These are phyloP conservation scores for Termitomyces sp. DNA, from an alignment of 768 basidiomycete genomes.

Conservation along the genomic window DNA sequence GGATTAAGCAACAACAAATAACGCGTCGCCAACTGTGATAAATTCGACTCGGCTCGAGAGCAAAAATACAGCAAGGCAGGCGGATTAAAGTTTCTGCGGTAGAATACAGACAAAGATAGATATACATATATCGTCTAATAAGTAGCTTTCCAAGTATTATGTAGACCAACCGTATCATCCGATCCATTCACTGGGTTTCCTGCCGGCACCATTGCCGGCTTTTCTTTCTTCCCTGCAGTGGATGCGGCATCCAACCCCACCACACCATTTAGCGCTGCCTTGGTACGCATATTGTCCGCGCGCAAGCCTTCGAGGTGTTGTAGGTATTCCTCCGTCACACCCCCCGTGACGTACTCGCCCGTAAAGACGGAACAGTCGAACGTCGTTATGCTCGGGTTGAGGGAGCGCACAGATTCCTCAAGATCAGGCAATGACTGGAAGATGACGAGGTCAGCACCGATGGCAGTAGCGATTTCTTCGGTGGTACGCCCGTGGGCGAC, in stretches of 20 bases:
- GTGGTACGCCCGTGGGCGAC: constrained; percentile 79
- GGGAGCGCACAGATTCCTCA: constrained; percentile 76
- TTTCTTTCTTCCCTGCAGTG: constrained; percentile 13
- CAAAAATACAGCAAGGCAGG: background rate
- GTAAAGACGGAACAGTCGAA: constrained; percentile 99
- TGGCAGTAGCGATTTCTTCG: constrained; percentile 68
- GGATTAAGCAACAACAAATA: background rate
- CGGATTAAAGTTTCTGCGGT: constrained; percentile 1
- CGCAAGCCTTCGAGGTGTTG: constrained; percentile 68
- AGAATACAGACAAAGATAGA: constrained; percentile 10
- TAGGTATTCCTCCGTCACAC: constrained; percentile 83
- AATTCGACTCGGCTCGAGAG: too few species aligned
- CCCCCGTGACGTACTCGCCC: constrained; percentile 94
- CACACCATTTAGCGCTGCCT: constrained; percentile 29
- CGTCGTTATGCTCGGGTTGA: constrained; percentile 69
- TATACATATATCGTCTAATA: constrained; percentile 12
- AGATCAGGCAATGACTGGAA: constrained; percentile 93
- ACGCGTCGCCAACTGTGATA: background rate
- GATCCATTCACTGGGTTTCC: constrained; percentile 53
- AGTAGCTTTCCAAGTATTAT: constrained; percentile 60
- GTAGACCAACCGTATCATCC: constrained; percentile 76
- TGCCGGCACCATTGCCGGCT: constrained; percentile 22
- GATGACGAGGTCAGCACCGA: constrained; percentile 94
- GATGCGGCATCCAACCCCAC: constrained; percentile 23
- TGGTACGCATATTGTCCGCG: constrained; percentile 76